Evolutionary conservation across 2,329 filamentous ascomycete genomes (phyloP), one percentile per base, ranked within the genome.

Genomic region (Rhynchosporium graminicola): DNA sequence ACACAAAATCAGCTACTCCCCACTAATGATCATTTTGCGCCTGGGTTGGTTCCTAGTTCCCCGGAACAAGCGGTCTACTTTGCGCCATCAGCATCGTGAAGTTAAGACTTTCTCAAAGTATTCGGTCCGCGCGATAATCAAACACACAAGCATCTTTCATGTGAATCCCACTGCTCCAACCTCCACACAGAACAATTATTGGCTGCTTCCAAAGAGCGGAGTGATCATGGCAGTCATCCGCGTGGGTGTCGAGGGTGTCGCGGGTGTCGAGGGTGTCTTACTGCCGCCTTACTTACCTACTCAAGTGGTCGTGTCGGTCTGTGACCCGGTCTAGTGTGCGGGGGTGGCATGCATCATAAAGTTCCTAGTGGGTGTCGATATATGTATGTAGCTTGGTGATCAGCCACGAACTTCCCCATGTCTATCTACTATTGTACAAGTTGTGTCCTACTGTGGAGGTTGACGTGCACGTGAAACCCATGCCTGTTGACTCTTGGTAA

Each of bases 171-270:
- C 31, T 38, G 29, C 20, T 42, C 31, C 43, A 52, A 33, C 50
- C 52, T n/a, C 26, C 33, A 62, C 31, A 50, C 43, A 50, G 20
- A 48, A 48, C 60, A 56, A 10, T 61, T 26, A 67, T 63, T 67
- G 65, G 65, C 38, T 63, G 62, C 50, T 68, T 65, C 64, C 66
- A 64, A 64, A 66, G 64, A 62, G 20, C 10, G 10, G 8, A 42
- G 15, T 43, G 36, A 51, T 56, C 59, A 61, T 52, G 46, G 54
- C 52, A 56, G 59, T 52, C 52, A 46, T 10, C 33, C 52, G 42
- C 48, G 47, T 56, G 59, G 45, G 51, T 48, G n/a, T 29, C 13
- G 4, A 42, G 20, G 20, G 20, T 20, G 20, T 20, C 20, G 20
- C 1, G 20, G 20, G 20, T 20, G 20, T 20, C 20, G 20, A 20